These are phyloP conservation scores for Avena atlantica DNA, from an alignment of 176 grass and related monocot genomes.

Conservation along the genomic window DNA sequence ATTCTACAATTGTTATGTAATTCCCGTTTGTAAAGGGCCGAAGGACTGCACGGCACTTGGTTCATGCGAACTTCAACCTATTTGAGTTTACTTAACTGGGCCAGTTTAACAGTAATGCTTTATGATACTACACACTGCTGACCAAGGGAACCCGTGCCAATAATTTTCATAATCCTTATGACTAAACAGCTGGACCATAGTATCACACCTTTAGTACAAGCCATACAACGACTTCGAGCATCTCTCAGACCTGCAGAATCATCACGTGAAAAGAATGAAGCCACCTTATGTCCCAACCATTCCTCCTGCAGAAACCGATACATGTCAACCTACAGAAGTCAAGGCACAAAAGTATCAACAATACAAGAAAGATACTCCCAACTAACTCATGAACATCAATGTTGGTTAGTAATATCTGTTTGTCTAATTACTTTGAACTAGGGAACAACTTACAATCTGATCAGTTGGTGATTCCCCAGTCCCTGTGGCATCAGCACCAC, in stretches of 20 bases:
- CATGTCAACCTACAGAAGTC: slow-evolving; percentile 67
- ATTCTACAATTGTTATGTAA: background rate
- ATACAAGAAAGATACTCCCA: background rate
- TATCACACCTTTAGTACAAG: slow-evolving; percentile 66
- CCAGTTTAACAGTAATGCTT: background rate
- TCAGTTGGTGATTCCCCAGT: slow-evolving; percentile 59
- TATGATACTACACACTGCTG: background rate
- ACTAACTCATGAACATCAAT: slow-evolving; percentile 6
- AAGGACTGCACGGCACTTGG: slow-evolving; percentile 7
- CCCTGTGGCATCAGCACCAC: slow-evolving; percentile 40
- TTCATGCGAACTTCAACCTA: background rate
- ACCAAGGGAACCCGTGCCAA: background rate
- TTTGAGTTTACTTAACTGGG: background rate
- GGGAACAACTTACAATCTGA: slow-evolving; percentile 59
- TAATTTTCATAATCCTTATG: background rate
- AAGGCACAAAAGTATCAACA: slow-evolving; percentile 28
- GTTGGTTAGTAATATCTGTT: background rate
- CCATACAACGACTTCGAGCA: slow-evolving; percentile 47
- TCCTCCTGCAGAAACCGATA: slow-evolving; percentile 65
- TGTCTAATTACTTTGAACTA: slow-evolving; percentile 4
- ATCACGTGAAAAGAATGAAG: slow-evolving; percentile 67
- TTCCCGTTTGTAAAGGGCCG: background rate
- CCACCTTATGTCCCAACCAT: slow-evolving; percentile 77
- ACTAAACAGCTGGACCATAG: slow-evolving; percentile 8
- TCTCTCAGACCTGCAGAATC: slow-evolving; percentile 63